These are phyloP conservation scores for Hamamelis virginiana DNA, from an alignment of 164 flowering plant species.

Conservation along the genomic window DNA sequence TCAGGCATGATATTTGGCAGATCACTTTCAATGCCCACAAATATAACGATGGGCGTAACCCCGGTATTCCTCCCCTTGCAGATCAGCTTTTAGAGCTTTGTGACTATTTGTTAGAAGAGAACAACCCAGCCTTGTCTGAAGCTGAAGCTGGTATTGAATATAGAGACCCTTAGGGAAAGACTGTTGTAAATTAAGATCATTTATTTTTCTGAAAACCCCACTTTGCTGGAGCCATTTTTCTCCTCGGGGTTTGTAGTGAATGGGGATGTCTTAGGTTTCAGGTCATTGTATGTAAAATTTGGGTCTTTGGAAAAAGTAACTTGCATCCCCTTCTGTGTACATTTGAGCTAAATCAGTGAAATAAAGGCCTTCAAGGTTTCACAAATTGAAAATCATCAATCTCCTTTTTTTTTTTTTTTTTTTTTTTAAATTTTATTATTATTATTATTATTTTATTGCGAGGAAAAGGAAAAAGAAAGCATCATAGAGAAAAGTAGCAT, in stretches of 20 bases:
- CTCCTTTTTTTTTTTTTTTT: too few species aligned
- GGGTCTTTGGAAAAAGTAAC: not conserved
- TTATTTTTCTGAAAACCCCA: constrained; percentile 26
- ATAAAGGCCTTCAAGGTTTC: not conserved
- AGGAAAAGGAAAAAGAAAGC: too few species aligned
- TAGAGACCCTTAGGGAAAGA: constrained; percentile 1
- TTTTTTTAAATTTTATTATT: too few species aligned
- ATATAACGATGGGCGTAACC: constrained; percentile 80
- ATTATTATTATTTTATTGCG: too few species aligned
- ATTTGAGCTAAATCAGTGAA: not conserved
- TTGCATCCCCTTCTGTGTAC: not conserved
- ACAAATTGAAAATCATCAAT: not conserved
- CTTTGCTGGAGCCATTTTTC: constrained; percentile 14
- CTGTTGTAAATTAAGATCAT: not conserved
- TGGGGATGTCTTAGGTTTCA: not conserved
- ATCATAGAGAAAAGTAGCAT: too few species aligned
- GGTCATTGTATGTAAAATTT: not conserved
- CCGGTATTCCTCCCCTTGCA: constrained; percentile 94
- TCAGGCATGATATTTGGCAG: constrained; percentile 90
- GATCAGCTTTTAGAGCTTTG: constrained; percentile 87
- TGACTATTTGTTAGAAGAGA: constrained; percentile 57
- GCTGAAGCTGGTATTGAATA: constrained; percentile 74
- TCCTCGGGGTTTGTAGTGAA: not conserved
- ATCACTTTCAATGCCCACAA: constrained; percentile 76
- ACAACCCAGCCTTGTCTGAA: constrained; percentile 42